Base-by-base conservation (phyloP, 1,284 basidiomycete species). In the Cutaneotrichosporon daszewskae region DNA sequence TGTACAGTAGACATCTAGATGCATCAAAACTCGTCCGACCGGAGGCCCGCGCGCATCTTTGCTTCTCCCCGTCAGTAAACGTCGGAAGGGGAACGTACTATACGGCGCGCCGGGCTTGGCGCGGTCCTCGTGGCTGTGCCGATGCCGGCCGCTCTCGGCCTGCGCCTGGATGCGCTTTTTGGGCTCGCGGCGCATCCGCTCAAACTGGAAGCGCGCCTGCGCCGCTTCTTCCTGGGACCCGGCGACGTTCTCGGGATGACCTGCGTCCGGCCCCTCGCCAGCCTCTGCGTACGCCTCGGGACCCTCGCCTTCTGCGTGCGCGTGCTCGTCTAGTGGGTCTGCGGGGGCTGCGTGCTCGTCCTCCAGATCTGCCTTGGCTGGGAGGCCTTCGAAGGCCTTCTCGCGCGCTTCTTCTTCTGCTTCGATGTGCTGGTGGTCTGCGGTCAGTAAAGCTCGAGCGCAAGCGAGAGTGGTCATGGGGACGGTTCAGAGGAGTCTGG, bases 361-460 rank as follows among this genome's bases (percentile, higher is more conserved):
- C 3, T 38, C 32, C 22, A 72, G 48, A 41, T 69, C 59, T 14
- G 65, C 68, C 26, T 60, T 43, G 5, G 48, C 31, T n/a, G 47
- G 19, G 2, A 70, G 55, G 16, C 69, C 69, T 48, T 68, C 58
- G 37, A 69, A 72, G 40, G 54, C 54, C n/a, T 68, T 61, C 56
- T 72, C 66, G 18, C 68, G 57, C 22, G 55, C 61, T 48, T 86
- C 87, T 71, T 98, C 95, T 59, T 84, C 75, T 11, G 68, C 77
- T 67, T 98, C 71, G 55, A 98, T 96, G 14, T 74, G 62, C 49
- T 87, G 86, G 71, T 99, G 95, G 52, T 87, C 81, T 45, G 81
- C 74, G 3, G 31, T 39, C 28, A 35, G 32, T 16, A 28, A 13
- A 14, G 13, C 9, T 12, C 28, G 11, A 13, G 19, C 16, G 16